Evolutionary conservation across 2,329 filamentous ascomycete genomes (phyloP), one percentile per base, ranked within the genome.

Genomic region (Pyricularia sp.): DNA sequence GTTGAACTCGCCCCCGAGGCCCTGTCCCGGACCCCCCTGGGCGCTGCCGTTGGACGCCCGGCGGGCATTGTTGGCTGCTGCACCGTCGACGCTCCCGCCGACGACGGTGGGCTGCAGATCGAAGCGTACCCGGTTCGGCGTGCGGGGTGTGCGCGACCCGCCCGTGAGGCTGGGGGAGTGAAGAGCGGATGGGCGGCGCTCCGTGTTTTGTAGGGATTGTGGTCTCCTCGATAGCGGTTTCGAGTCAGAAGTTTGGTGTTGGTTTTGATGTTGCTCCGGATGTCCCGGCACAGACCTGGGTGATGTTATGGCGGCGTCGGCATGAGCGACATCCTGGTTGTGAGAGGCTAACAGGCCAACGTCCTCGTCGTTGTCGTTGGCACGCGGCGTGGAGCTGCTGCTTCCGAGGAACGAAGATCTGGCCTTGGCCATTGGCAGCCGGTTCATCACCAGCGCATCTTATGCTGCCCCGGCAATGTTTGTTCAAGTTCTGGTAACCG

Each of bases 61-160:
- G 64, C 66, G 63, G 64, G 17, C 42, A 50, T 50, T 50, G 42
- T 50, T 50, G 42, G 42, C 42, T 50, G 42, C 9, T 33, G 31
- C 31, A 7, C 4, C 20, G 42, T n/a, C 42, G 55, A n/a, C 55
- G 68, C 58, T 12, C 70, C 58, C 67, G 69, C 12, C 77, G 26
- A 67, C 55, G 31, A 84, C 78, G 72, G 81, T 81, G 26, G 83
- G 83, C 23, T 78, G 80, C 68, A 88, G 80, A 74, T 90, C 89
- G 79, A 95, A 95, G 72, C 90, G 89, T 64, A 95, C 92, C 30
- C 91, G 85, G 76, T 92, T 90, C 10, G 86, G 84, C 1, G 90
- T 92, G 68, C 90, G 78, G 23, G 90, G 86, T 50, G 86, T 84
- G 70, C 80, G 70, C 66, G 74, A 71, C 65, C 17, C 65, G 7